Base-by-base conservation (phyloP, 2,329 filamentous ascomycete species). In the Penicillium oxalicum region DNA sequence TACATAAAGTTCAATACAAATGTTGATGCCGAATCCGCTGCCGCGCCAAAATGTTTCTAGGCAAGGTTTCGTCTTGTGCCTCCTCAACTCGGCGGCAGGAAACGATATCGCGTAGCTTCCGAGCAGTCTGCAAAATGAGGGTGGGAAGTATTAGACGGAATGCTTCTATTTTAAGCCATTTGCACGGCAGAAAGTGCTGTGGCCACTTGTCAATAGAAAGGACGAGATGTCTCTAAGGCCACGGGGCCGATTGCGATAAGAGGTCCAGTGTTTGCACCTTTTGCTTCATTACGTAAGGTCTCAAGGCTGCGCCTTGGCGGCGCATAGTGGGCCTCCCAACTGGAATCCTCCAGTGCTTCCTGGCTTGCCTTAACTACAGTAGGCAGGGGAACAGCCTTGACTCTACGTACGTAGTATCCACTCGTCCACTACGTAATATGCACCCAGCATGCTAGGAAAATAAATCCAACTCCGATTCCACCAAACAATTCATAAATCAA, bases 121-220 rank as follows among this genome's bases (percentile, higher is more conserved):
- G 33, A 28, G 25, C 18, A 41, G 40, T 28, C 40, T 5, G n/a
- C 26, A 29, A 29, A 25, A 39, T 50, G 27, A 27, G 11, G 27
- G 42, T 44, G 40, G 45, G 52, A 59, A 50, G 38, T 49, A 29
- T 40, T 43, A 9, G 47, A 18, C 34, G 3, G 8, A 55, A 47
- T 45, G 44, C 53, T 52, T 47, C 47, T 36, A 28, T 42, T 48
- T 51, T 48, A 54, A 53, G 57, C 61, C 63, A 67, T 66, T 50
- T 46, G 58, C 58, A 54, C 56, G 52, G 50, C 52, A 59, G 55
- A 52, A 54, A 48, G 54, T 49, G 53, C 53, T 52, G 52, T 58
- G 64, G 63, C 60, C 63, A 67, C 60, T 56, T 67, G 63, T 61
- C 62, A 64, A 58, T 51, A 64, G 57, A 59, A 58, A 44, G 51